These are phyloP conservation scores for Scutellaria barbata DNA, from an alignment of 257 asterid genomes.

Conservation along the genomic window DNA sequence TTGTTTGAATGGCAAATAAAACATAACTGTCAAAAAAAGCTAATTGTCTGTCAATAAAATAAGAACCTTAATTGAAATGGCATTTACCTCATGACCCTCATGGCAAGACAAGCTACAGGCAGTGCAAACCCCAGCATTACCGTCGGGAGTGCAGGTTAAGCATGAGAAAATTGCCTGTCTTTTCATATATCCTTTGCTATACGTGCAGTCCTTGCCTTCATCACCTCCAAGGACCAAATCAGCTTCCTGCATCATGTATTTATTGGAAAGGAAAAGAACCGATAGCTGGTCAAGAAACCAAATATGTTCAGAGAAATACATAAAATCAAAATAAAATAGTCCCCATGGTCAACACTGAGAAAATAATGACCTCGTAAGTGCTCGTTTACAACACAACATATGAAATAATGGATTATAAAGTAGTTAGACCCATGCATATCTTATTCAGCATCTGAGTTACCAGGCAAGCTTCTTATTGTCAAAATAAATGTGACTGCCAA, in stretches of 20 bases:
- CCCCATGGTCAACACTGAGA: conserved; percentile 1
- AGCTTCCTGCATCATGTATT: conserved; percentile 56
- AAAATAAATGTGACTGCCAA: not conserved
- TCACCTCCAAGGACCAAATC: conserved; percentile 86
- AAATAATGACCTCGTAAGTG: conserved; percentile 12
- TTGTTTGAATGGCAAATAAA: conserved; percentile 43
- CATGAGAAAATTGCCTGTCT: conserved; percentile 87
- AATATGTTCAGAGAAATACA: not conserved
- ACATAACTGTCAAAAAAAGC: not conserved
- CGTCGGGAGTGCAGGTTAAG: conserved; percentile 82
- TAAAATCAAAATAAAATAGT: conserved; percentile 2
- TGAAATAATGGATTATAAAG: conserved; percentile 1
- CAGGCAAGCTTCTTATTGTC: not conserved
- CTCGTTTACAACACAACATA: not conserved
- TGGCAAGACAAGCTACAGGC: conserved; percentile 87
- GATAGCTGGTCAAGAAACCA: conserved; percentile 4
- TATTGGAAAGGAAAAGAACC: conserved; percentile 9
- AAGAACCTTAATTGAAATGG: conserved; percentile 1
- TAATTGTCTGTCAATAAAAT: not conserved
- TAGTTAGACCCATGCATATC: not conserved
- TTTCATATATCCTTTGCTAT: conserved; percentile 67
- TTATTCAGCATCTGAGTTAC: not conserved
- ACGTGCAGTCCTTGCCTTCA: conserved; percentile 88
- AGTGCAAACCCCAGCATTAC: conserved; percentile 87
- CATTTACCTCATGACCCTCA: conserved; percentile 80